Evolutionary conservation across 139 green algal species (phyloP).

Genomic region (Haematococcus sp.): DNA sequence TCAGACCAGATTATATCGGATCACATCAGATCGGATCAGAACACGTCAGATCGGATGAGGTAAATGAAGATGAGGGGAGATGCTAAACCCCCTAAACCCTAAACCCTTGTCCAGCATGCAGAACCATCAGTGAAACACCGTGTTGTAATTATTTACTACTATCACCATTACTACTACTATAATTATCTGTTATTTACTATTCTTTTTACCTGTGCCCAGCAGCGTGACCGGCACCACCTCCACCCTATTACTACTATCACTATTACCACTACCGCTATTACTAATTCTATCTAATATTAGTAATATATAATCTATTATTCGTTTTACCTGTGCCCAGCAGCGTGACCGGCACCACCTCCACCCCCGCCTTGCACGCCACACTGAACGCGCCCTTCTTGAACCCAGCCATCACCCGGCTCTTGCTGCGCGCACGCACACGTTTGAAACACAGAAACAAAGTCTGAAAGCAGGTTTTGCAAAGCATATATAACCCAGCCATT

Average conservation of each 20-base stretch:
- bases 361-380: conserved; percentile 86
- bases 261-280: too few relatives aligned
- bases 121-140: too few relatives aligned
- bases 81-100: too few relatives aligned
- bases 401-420: conserved; percentile 51
- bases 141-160: too few relatives aligned
- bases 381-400: conserved; percentile 98
- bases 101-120: too few relatives aligned
- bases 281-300: not conserved
- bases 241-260: too few relatives aligned
- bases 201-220: conserved; percentile 62
- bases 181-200: not conserved
- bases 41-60: too few relatives aligned
- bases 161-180: too few relatives aligned
- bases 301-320: not conserved
- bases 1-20: too few relatives aligned
- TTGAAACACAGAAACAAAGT: conserved; percentile 12
- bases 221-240: conserved; percentile 90
- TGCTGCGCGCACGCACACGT: not conserved
- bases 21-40: too few relatives aligned
- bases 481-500: conserved; percentile 17
- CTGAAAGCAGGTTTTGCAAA: not conserved
- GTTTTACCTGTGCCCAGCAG: conserved; percentile 73
- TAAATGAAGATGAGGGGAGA: too few relatives aligned
- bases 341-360: conserved; percentile 87